These are phyloP conservation scores for Cryptococcus amylolentus DNA, from an alignment of 1,284 basidiomycete species.

Conservation along the genomic window DNA sequence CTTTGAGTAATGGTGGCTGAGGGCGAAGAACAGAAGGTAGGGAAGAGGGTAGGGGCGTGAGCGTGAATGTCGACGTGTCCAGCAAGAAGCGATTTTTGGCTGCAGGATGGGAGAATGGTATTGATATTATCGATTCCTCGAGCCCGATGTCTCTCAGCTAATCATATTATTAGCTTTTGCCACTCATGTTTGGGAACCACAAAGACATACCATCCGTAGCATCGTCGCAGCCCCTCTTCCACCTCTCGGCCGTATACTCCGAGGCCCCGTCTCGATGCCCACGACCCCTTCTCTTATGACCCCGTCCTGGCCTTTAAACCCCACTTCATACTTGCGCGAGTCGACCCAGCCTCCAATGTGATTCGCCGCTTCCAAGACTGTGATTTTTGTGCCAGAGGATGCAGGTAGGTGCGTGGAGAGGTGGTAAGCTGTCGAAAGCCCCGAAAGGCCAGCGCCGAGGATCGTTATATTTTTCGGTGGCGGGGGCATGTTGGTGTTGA, in stretches of 20 bases:
- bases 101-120: conserved; percentile 38
- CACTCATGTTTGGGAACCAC: not conserved
- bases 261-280: conserved; percentile 74
- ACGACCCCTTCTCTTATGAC: conserved; percentile 49
- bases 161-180: not conserved
- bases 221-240: conserved; percentile 56
- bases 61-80: conserved; percentile 12
- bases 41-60: conserved; percentile 41
- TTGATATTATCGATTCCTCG: conserved; percentile 29
- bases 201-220: conserved; percentile 67
- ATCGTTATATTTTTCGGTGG: conserved; percentile 37
- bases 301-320: conserved; percentile 9
- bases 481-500: not conserved
- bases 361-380: conserved; percentile 64
- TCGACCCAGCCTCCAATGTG: conserved; percentile 80
- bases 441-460: conserved; percentile 46
- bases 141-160: conserved; percentile 31
- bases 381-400: conserved; percentile 51
- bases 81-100: conserved; percentile 44
- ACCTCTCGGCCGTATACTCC: conserved; percentile 73
- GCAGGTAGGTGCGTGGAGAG: conserved; percentile 16
- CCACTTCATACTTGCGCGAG: conserved; percentile 57
- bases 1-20: conserved; percentile 55
- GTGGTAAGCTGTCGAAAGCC: conserved; percentile 45
- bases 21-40: conserved; percentile 52